A percentile compares a stretch with the other conserved stretches of the same genome.
phyloP scores from a whole-genome alignment of 768 basidiomycete species.

The Tubosaeta sp. region DNA sequence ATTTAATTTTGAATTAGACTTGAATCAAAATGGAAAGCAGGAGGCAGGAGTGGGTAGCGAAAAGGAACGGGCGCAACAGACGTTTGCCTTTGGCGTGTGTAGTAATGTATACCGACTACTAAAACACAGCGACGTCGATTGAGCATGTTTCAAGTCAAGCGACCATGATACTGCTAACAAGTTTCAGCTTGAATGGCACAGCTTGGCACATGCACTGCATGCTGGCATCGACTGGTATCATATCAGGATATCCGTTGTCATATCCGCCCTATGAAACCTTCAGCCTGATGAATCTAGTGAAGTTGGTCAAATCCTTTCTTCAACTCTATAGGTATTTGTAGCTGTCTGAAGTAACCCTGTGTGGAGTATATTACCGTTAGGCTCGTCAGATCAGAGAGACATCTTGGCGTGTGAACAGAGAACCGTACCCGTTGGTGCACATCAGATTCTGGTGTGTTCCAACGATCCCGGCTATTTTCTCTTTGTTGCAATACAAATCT shows the following conservation, averaged over 20 bases:
- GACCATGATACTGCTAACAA: neutral
- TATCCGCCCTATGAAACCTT: neutral
- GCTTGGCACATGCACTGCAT: neutral
- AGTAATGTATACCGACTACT: neutral
- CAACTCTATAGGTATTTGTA: neutral
- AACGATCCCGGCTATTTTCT: too few species aligned
- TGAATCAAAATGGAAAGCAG: neutral
- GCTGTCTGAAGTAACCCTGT: neutral
- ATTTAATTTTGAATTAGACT: neutral
- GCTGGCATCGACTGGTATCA: neutral
- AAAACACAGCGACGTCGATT: neutral
- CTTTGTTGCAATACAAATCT: neutral
- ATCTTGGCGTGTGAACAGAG: too few species aligned
- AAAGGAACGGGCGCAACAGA: neutral
- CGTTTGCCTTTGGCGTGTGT: neutral
- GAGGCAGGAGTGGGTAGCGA: neutral
- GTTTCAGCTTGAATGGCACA: neutral
- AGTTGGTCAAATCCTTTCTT: too few species aligned
- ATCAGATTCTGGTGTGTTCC: too few species aligned
- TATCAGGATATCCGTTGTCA: neutral
- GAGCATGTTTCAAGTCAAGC: neutral
- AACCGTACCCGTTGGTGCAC: too few species aligned
- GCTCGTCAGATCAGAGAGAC: too few species aligned
- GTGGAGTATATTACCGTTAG: neutral
- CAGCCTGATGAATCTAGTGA: too few species aligned